These are phyloP conservation scores for Cymbopogon flexuosus DNA, from an alignment of 202 grass and related monocot species.

Conservation along the genomic window DNA sequence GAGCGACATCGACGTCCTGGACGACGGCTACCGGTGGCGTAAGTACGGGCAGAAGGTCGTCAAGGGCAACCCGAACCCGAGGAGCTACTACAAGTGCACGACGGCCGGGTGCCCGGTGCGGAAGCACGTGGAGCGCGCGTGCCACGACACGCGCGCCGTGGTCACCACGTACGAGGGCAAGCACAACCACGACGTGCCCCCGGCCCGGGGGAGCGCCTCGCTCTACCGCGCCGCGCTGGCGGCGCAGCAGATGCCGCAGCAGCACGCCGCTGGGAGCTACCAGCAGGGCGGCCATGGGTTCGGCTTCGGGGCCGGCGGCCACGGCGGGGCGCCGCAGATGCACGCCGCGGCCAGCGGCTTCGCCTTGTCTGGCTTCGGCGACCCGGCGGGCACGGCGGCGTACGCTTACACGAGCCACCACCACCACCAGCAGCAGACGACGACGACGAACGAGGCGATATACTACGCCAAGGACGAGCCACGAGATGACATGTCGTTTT, in stretches of 20 bases:
- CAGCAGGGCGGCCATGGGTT: slow-evolving; percentile 22
- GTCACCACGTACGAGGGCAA: slow-evolving; percentile 87
- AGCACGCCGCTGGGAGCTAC: neutral
- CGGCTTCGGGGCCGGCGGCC: neutral
- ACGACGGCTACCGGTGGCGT: slow-evolving; percentile 90
- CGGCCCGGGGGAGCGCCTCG: slow-evolving; percentile 50
- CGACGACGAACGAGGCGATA: slow-evolving; percentile 23
- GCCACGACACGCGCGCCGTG: slow-evolving; percentile 67
- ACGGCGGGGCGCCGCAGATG: slow-evolving; percentile 19
- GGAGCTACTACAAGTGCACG: slow-evolving; percentile 99
- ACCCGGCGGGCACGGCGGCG: neutral
- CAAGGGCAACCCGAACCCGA: slow-evolving; percentile 73
- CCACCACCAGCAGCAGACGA: slow-evolving; percentile 36
- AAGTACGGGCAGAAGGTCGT: slow-evolving; percentile 93
- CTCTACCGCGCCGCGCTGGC: slow-evolving; percentile 34
- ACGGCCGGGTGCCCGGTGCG: slow-evolving; percentile 57
- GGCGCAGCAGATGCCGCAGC: neutral
- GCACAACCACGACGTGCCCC: slow-evolving; percentile 92
- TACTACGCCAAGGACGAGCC: slow-evolving; percentile 68
- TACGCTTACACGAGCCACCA: slow-evolving; percentile 44
- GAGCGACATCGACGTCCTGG: slow-evolving; percentile 80
- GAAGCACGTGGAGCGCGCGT: slow-evolving; percentile 92
- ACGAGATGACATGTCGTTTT: slow-evolving; percentile 52
- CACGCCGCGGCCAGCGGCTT: slow-evolving; percentile 23
- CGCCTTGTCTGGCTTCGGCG: slow-evolving; percentile 34